Conservation (phyloP, 2,329 filamentous ascomycete species). For the Alternaria atra region DNA sequence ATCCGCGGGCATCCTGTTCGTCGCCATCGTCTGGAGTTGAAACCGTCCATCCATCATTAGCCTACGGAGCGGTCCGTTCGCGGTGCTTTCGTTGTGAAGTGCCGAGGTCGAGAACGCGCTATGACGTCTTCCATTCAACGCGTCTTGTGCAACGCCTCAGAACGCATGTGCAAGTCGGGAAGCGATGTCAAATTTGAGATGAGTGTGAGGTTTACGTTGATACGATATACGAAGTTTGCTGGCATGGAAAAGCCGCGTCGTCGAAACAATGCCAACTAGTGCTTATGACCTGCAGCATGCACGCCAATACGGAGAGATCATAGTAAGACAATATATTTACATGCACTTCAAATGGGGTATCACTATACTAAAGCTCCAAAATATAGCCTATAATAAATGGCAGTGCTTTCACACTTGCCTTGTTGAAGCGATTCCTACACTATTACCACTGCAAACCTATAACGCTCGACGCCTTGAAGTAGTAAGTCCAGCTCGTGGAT, state of each 20-base stretch:
- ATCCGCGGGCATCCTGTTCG: background rate
- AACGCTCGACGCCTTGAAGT: background rate
- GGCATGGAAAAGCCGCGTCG: background rate
- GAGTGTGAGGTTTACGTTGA: background rate
- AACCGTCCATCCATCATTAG: background rate
- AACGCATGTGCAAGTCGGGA: background rate
- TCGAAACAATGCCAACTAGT: background rate
- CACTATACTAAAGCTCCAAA: background rate
- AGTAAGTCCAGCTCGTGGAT: background rate
- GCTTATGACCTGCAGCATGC: background rate
- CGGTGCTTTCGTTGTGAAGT: background rate
- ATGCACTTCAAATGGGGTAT: background rate
- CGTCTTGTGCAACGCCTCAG: background rate
- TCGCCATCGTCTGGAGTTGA: background rate
- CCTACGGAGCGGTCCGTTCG: constrained; percentile 4
- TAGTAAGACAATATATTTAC: background rate
- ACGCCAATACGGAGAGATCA: background rate
- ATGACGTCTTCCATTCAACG: background rate
- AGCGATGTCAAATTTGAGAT: background rate
- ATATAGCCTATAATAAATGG: background rate
- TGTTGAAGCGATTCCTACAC: background rate
- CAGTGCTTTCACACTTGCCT: background rate
- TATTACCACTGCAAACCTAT: background rate
- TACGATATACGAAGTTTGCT: background rate
- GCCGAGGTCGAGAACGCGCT: constrained; percentile 4